Percentiles rank a stretch among this genome's conserved stretches.
Conservation (phyloP, 2,329 filamentous ascomycete genomes). For the Colletotrichum lentis region DNA sequence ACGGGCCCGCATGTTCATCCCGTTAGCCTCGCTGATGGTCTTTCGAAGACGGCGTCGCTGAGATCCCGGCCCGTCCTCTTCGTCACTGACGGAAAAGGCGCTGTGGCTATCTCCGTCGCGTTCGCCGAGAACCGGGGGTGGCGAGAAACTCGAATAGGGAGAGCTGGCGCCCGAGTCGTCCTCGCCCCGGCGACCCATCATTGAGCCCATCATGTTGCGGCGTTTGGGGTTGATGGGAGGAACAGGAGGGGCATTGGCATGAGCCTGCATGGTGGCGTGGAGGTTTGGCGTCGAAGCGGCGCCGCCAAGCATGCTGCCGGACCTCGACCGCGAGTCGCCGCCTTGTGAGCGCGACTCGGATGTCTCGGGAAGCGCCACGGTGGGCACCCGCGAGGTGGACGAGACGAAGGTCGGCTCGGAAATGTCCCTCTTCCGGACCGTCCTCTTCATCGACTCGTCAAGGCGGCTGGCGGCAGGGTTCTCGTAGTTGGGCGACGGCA, state of each 20-base stretch:
- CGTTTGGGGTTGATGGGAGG: conserved; percentile 68
- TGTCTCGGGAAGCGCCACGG: conserved; percentile 51
- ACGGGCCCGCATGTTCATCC: conserved; percentile 45
- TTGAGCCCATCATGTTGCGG: conserved; percentile 52
- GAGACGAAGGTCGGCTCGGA: conserved; percentile 60
- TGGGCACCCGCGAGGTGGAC: conserved; percentile 56
- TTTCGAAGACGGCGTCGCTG: conserved; percentile 55
- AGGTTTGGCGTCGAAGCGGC: conserved; percentile 51
- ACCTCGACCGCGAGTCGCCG: conserved; percentile 51
- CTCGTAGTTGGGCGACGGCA: conserved; percentile 41
- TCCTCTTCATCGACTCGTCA: conserved; percentile 52
- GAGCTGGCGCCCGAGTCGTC: conserved; percentile 45
- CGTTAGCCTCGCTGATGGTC: conserved; percentile 52
- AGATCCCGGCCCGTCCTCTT: conserved; percentile 49
- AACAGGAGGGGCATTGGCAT: conserved; percentile 55
- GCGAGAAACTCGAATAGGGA: conserved; percentile 45
- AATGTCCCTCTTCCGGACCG: conserved; percentile 58
- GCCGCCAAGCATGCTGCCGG: conserved; percentile 47
- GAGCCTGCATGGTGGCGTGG: conserved; percentile 50
- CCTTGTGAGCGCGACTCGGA: conserved; percentile 46
- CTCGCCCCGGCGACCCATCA: conserved; percentile 49
- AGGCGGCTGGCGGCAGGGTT: conserved; percentile 42
- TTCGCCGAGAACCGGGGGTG: conserved; percentile 5
- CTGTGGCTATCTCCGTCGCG: conserved; percentile 40
- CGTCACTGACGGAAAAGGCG: conserved; percentile 47